Conservation (phyloP, 2,329 filamentous ascomycete species). For the Diaporthe sp. region DNA sequence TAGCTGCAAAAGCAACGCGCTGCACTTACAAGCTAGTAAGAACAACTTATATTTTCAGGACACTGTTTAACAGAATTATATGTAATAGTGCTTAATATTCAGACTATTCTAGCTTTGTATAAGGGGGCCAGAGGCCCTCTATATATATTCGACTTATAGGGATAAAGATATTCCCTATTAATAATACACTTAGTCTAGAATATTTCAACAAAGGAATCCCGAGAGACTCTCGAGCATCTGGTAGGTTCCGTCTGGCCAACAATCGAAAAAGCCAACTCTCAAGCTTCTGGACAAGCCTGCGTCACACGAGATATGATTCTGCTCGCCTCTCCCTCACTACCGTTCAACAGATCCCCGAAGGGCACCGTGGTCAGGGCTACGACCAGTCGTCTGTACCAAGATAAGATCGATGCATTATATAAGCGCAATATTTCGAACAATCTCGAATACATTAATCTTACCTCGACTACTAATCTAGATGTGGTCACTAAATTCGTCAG, state of each 20-base stretch:
- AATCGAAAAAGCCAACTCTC: conserved; percentile 22
- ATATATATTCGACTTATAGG: too few relatives aligned
- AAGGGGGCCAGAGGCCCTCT: too few relatives aligned
- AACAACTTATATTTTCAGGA: too few relatives aligned
- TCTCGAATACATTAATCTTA: not conserved
- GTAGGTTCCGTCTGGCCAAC: conserved; percentile 30
- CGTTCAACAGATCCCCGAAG: conserved; percentile 23
- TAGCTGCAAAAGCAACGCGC: too few relatives aligned
- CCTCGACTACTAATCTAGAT: not conserved
- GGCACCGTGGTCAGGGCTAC: conserved; percentile 27
- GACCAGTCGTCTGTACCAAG: conserved; percentile 1
- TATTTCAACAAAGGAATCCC: not conserved
- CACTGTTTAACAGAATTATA: too few relatives aligned
- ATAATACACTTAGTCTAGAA: too few relatives aligned
- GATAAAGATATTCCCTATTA: too few relatives aligned
- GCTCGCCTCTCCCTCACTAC: not conserved
- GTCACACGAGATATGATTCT: conserved; percentile 28
- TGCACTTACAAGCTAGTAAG: too few relatives aligned
- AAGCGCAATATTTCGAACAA: conserved; percentile 22
- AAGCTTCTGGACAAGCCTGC: conserved; percentile 24
- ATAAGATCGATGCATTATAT: not conserved
- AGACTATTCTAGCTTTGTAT: too few relatives aligned
- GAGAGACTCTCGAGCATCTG: conserved; percentile 6
- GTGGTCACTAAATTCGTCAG: conserved; percentile 20
- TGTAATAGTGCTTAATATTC: too few relatives aligned